These are phyloP conservation scores for Decorospora gaudefroyi DNA, from an alignment of 2,329 filamentous ascomycete genomes.

Conservation along the genomic window DNA sequence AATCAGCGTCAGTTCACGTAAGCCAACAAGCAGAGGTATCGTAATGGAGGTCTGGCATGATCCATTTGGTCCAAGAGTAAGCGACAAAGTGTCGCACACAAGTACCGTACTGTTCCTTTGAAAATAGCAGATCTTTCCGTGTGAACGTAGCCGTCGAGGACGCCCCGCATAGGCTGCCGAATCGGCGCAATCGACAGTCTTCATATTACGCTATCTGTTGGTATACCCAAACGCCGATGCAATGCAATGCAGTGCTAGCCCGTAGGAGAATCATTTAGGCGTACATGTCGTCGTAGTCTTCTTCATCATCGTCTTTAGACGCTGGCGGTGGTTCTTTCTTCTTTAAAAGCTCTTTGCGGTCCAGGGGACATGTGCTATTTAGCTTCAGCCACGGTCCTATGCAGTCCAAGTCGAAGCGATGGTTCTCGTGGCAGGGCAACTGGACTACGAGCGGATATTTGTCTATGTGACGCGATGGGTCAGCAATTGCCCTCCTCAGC, in stretches of 20 bases:
- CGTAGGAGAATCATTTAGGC: slow-evolving; percentile 37
- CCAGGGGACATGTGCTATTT: slow-evolving; percentile 66
- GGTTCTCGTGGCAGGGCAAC: slow-evolving; percentile 64
- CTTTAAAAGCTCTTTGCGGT: slow-evolving; percentile 63
- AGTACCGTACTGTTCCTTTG: background rate
- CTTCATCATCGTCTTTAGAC: slow-evolving; percentile 58
- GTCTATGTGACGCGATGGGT: slow-evolving; percentile 46
- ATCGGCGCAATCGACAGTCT: background rate
- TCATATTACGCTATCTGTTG: slow-evolving; percentile 5
- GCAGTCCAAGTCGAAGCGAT: slow-evolving; percentile 68
- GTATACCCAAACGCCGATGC: slow-evolving; percentile 11
- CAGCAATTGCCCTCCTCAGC: slow-evolving; percentile 16
- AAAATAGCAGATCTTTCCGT: background rate
- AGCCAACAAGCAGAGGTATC: no score
- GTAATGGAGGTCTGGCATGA: background rate
- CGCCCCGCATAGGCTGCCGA: background rate
- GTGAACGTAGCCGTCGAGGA: background rate
- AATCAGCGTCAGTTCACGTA: background rate
- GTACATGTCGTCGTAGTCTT: slow-evolving; percentile 58
- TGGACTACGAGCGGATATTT: slow-evolving; percentile 66
- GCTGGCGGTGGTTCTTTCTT: slow-evolving; percentile 50
- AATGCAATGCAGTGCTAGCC: slow-evolving; percentile 4
- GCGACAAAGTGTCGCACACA: slow-evolving; percentile 2
- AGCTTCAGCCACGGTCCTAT: slow-evolving; percentile 67
- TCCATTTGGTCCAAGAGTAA: slow-evolving; percentile 7